Base-by-base conservation (phyloP, 2,329 filamentous ascomycete genomes). In the Trichoderma oligosporum region DNA sequence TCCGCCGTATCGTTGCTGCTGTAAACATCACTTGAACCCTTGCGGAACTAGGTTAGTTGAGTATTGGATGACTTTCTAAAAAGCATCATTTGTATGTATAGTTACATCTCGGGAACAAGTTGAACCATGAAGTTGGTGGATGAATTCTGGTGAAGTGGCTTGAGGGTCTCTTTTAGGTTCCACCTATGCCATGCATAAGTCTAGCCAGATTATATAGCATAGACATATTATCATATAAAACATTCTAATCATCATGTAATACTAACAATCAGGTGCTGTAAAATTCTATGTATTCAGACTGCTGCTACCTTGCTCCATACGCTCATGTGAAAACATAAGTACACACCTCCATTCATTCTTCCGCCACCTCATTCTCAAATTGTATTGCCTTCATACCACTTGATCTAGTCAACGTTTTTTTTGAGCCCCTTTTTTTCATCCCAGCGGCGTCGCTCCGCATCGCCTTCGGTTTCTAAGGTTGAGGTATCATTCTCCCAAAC, bases 1-100 rank as follows among this genome's bases (percentile, higher is more conserved):
- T 71, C 29, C 24, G 22, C 4, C 29, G 61, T 4, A 57, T 64
- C 24, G 36, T 60, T 16, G 54, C 58, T 9, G 56, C 56, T n/a
- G 31, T 58, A 42, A n/a, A 46, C 39, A 35, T 38, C 22, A 4
- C 52, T 41, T 22, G 52, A 38, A 39, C 16, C 52, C 20, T 36
- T 14, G 29, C 29, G 11, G 18, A 25, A 46, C 12, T 11, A 33
- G n/a, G 41, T 16, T n/a, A 16, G 36, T 46, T 14, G 29, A 46
- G 29, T 31, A 11, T 25, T 16, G 22, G 22, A 36, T 5, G n/a
- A 24, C 35, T 31, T 41, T 29, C 6, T 27, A 7, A 46, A 46
- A 24, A 6, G 41, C n/a, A 31, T 31, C 27, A 6, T 11, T 31
- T 31, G 6, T 6, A 31, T 31, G 27, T 11, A 11, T 31, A 6